phyloP scores from a whole-genome alignment of 441 rosid genomes.

The Adansonia gregorii region DNA sequence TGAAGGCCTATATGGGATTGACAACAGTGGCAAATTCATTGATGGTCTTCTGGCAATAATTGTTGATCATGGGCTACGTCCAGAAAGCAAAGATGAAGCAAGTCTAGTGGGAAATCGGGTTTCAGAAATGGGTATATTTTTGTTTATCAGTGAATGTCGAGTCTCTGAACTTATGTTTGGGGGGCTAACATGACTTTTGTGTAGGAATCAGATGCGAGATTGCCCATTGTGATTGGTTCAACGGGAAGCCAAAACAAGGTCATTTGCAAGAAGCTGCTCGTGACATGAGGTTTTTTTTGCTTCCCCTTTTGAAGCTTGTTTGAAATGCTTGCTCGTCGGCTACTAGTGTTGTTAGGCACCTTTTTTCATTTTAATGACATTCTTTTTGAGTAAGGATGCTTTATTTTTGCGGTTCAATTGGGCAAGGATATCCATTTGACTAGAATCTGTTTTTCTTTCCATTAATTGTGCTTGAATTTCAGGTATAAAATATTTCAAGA shows the following conservation, averaged over 20 bases:
- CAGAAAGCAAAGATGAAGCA: constrained; percentile 83
- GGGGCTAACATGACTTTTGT: constrained; percentile 43
- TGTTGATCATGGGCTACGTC: constrained; percentile 89
- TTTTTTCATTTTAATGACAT: neutral
- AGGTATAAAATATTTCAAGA: constrained; percentile 77
- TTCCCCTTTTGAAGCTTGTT: constrained; percentile 22
- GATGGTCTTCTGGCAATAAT: constrained; percentile 81
- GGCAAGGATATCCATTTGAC: constrained; percentile 16
- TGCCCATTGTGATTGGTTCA: constrained; percentile 72
- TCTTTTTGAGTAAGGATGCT: constrained; percentile 6
- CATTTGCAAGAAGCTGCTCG: constrained; percentile 94
- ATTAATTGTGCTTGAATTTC: constrained; percentile 32
- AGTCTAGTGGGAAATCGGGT: constrained; percentile 56
- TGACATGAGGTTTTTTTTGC: constrained; percentile 57
- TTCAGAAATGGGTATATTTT: constrained; percentile 72
- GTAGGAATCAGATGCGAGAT: constrained; percentile 94
- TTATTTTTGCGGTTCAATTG: constrained; percentile 17
- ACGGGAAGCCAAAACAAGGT: constrained; percentile 85
- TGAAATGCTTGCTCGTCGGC: constrained; percentile 1
- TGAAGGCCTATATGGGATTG: constrained; percentile 41
- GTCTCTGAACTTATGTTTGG: constrained; percentile 22
- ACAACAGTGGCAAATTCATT: constrained; percentile 47
- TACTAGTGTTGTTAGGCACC: constrained; percentile 15
- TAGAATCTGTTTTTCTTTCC: neutral
- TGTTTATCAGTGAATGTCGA: constrained; percentile 10